These are phyloP conservation scores for Metschnikowia orientalis DNA, from an alignment of 805 yeast species.

Conservation along the genomic window DNA sequence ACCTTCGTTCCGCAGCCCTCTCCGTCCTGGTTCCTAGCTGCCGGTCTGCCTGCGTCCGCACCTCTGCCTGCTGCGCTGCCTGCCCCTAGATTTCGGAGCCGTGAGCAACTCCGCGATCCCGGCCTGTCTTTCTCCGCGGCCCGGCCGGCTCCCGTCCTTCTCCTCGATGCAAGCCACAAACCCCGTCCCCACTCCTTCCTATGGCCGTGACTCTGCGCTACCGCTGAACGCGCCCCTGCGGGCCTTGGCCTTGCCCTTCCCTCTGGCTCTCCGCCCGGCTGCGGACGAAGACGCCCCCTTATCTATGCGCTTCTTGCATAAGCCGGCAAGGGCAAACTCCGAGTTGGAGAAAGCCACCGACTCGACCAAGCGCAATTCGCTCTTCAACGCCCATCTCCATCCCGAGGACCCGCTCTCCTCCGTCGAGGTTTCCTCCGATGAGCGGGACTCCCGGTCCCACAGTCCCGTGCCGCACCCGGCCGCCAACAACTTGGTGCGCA, in stretches of 20 bases:
- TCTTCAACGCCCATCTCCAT: conserved; percentile 19
- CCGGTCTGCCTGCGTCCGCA: no score
- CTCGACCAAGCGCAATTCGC: conserved; percentile 26
- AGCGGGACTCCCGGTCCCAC: not conserved
- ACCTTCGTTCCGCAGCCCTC: no score
- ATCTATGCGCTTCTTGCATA: conserved; percentile 36
- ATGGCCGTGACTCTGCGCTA: not conserved
- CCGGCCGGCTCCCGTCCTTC: conserved; percentile 1
- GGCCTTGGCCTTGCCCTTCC: not conserved
- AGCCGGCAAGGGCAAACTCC: conserved; percentile 33
- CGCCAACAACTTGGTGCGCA: conserved; percentile 48
- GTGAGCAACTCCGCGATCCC: conserved; percentile 1
- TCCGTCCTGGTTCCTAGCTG: no score
- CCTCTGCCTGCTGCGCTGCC: no score
- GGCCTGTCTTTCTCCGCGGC: not conserved
- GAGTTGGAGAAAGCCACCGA: conserved; percentile 27
- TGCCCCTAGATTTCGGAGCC: no score
- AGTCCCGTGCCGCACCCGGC: conserved; percentile 5
- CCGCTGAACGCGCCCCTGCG: not conserved
- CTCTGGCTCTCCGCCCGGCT: conserved; percentile 1
- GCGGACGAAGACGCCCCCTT: conserved; percentile 18
- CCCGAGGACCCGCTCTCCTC: conserved; percentile 4
- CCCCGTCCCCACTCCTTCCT: not conserved
- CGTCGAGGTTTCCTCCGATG: conserved; percentile 2
- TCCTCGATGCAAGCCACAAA: conserved; percentile 1